Percentiles rank a stretch among this genome's conserved stretches.
phyloP scores from a whole-genome alignment of 83 land plant genomes.

The Thuja plicata region DNA sequence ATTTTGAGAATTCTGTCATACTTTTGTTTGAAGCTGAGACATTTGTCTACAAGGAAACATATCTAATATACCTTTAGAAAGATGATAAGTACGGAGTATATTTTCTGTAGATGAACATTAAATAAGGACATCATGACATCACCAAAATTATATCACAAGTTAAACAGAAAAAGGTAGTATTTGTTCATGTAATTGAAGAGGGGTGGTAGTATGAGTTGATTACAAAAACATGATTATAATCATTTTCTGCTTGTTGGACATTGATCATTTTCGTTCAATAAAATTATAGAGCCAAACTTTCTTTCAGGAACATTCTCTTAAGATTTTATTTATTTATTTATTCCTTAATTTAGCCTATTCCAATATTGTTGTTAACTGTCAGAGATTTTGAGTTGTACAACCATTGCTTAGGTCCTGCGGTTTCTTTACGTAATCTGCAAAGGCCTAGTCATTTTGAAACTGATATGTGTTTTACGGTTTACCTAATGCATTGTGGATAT shows the following conservation, averaged over 20 bases:
- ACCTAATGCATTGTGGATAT: constrained; percentile 5
- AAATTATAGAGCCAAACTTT: neutral
- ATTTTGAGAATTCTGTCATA: neutral
- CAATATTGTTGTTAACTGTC: neutral
- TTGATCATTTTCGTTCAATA: neutral
- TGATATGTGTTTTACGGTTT: neutral
- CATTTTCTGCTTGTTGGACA: neutral
- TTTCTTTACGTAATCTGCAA: neutral
- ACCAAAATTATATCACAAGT: neutral
- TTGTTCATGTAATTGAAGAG: neutral
- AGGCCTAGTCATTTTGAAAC: neutral
- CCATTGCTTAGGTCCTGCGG: neutral
- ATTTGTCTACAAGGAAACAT: neutral
- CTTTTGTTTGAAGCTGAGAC: neutral
- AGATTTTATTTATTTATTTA: neutral
- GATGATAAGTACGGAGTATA: neutral
- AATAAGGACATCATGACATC: neutral
- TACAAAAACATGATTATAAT: neutral
- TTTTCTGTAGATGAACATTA: neutral
- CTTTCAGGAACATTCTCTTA: neutral
- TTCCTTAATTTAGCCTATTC: neutral
- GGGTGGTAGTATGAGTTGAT: neutral
- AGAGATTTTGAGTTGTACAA: neutral
- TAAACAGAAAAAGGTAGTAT: neutral
- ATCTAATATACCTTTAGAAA: neutral